A percentile compares a stretch with the other conserved stretches of the same genome.
Conservation (phyloP, 352 stramenopile genomes). For the Phytopythium ostracodes region DNA sequence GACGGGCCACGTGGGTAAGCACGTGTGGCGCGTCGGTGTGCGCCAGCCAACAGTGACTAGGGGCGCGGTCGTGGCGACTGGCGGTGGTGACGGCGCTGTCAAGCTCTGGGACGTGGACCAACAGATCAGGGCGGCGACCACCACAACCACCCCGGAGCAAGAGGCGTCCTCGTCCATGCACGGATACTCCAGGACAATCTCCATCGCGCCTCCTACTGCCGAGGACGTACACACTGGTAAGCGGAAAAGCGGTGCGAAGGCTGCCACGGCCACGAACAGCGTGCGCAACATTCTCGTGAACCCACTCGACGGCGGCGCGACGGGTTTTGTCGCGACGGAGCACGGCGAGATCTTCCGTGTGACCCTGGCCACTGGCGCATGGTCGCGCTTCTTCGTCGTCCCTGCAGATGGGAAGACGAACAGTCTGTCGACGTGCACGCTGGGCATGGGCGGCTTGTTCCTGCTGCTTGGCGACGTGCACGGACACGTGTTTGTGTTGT, state of each 20-base stretch:
- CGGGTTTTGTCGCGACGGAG: conserved; percentile 60
- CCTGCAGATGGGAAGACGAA: conserved; percentile 9
- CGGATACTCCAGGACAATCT: conserved; percentile 7
- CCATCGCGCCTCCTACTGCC: neutral
- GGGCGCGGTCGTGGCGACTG: conserved; percentile 49
- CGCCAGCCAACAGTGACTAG: conserved; percentile 23
- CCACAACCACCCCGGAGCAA: conserved; percentile 7
- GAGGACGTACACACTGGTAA: conserved; percentile 7
- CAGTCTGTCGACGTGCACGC: conserved; percentile 41
- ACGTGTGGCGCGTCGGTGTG: conserved; percentile 76
- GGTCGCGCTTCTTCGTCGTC: conserved; percentile 30
- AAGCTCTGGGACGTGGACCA: conserved; percentile 75
- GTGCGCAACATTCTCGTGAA: conserved; percentile 50
- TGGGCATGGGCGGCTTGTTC: conserved; percentile 24
- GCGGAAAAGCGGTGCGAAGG: conserved; percentile 22
- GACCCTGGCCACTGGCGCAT: conserved; percentile 25
- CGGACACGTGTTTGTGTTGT: conserved; percentile 49
- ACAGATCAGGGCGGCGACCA: conserved; percentile 45
- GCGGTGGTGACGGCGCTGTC: conserved; percentile 68
- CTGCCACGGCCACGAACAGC: conserved; percentile 25
- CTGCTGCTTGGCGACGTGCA: conserved; percentile 55
- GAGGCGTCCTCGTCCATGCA: neutral
- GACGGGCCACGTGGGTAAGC: conserved; percentile 66
- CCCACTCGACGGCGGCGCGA: conserved; percentile 16
- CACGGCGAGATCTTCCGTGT: conserved; percentile 53